These are phyloP conservation scores for Mucor plumbeus DNA, from an alignment of 371 early-diverging fungal species.

Conservation along the genomic window DNA sequence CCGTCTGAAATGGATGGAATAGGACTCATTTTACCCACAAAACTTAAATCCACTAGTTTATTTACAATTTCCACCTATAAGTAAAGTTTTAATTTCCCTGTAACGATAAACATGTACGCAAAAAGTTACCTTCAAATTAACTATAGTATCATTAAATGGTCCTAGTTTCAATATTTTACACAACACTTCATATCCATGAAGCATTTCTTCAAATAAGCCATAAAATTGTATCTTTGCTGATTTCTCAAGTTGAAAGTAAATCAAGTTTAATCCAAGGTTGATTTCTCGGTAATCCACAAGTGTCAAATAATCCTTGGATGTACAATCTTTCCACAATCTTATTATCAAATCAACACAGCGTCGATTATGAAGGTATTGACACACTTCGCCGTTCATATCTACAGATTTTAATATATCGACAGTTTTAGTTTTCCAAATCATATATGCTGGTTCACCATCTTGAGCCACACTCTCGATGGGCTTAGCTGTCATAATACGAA, in stretches of 20 bases:
- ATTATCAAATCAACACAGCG: constrained; percentile 32
- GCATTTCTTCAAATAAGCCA: constrained; percentile 13
- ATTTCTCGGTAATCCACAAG: constrained; percentile 30
- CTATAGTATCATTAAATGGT: constrained; percentile 7
- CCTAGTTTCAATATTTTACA: constrained; percentile 16
- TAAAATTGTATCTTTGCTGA: constrained; percentile 16
- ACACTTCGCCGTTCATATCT: constrained; percentile 39
- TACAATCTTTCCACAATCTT: constrained; percentile 38
- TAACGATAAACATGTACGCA: neutral
- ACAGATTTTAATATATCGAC: constrained; percentile 34
- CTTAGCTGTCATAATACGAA: constrained; percentile 46
- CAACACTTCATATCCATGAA: constrained; percentile 17
- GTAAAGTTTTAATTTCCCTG: constrained; percentile 8
- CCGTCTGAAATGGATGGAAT: constrained; percentile 56
- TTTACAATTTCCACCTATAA: constrained; percentile 53
- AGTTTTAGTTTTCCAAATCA: constrained; percentile 44
- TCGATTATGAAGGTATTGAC: constrained; percentile 41
- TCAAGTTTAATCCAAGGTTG: constrained; percentile 26
- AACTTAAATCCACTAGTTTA: constrained; percentile 48
- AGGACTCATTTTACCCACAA: constrained; percentile 53
- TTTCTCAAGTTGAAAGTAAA: constrained; percentile 24
- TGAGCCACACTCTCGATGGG: constrained; percentile 16
- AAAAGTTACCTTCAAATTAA: constrained; percentile 29
- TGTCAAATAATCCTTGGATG: constrained; percentile 24
- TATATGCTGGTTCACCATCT: constrained; percentile 28